A percentile compares a stretch with the other conserved stretches of the same genome.
These are phyloP conservation scores for Penicillium sp. DNA, from an alignment of 2,329 filamentous ascomycete species.

Conservation along the genomic window DNA sequence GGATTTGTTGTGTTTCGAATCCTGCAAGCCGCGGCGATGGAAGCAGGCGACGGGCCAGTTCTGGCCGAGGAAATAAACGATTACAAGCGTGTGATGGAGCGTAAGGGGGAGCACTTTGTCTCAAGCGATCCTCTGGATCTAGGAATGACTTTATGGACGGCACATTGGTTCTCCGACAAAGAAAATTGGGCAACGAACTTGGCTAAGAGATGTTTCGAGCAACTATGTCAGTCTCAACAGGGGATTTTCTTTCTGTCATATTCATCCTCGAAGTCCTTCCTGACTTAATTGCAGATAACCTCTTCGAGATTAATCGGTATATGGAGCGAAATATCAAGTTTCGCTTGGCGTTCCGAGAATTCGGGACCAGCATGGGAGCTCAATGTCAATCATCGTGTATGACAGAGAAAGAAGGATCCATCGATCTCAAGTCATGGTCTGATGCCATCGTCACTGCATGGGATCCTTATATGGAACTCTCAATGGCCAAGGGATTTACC, in stretches of 20 bases:
- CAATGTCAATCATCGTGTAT: conserved; percentile 43
- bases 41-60: conserved; percentile 34
- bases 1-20: conserved; percentile 58
- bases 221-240: conserved; percentile 36
- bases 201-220: conserved; percentile 39
- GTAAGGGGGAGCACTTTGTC: conserved; percentile 49
- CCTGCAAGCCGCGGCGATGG: conserved; percentile 49
- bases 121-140: conserved; percentile 60
- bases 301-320: conserved; percentile 42
- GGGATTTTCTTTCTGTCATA: neutral
- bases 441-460: conserved; percentile 43
- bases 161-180: conserved; percentile 53
- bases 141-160: conserved; percentile 64
- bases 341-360: conserved; percentile 59
- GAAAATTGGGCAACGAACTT: conserved; percentile 56
- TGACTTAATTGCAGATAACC: conserved; percentile 32
- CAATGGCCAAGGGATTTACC: conserved; percentile 35
- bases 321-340: conserved; percentile 39
- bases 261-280: neutral
- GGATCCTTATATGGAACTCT: conserved; percentile 45
- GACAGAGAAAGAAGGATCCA: conserved; percentile 38
- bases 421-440: conserved; percentile 36
- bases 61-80: conserved; percentile 57
- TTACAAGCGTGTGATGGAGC: conserved; percentile 54
- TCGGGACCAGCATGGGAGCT: conserved; percentile 58